Evolutionary conservation across 352 stramenopile genomes (phyloP).

Genomic region (Phytophthora foliorum): DNA sequence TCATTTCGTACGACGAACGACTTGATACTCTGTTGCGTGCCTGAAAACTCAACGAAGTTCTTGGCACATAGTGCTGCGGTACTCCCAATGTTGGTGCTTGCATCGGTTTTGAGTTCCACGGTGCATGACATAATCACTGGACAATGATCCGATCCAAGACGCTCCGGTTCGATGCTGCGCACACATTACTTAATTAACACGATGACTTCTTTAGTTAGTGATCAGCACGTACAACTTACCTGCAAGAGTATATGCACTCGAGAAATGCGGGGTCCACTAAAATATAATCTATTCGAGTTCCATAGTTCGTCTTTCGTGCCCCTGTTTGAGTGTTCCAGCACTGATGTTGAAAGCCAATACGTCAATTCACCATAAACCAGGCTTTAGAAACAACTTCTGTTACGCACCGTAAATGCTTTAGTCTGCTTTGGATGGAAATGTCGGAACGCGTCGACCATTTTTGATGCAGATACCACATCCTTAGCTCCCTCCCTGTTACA

Average conservation of each 20-base stretch:
- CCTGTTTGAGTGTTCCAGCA: constrained; percentile 91
- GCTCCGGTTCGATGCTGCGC: constrained; percentile 60
- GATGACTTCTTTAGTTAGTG: neutral
- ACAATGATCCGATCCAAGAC: constrained; percentile 83
- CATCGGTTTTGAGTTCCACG: constrained; percentile 41
- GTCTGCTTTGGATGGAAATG: constrained; percentile 74
- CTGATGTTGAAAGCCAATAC: constrained; percentile 26
- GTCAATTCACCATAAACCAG: neutral
- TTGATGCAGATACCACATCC: neutral
- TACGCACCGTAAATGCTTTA: constrained; percentile 85
- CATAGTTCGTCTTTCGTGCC: constrained; percentile 92
- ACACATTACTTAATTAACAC: neutral
- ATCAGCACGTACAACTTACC: constrained; percentile 37
- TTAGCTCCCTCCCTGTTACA: neutral
- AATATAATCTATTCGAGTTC: constrained; percentile 93
- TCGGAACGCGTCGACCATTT: constrained; percentile 86
- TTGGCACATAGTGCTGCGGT: constrained; percentile 71
- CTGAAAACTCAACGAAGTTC: constrained; percentile 80
- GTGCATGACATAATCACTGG: constrained; percentile 64
- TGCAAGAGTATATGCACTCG: constrained; percentile 60
- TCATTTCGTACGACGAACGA: constrained; percentile 42
- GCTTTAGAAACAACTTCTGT: neutral
- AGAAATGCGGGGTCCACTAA: constrained; percentile 71
- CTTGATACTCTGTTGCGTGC: constrained; percentile 78
- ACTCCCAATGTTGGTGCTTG: constrained; percentile 23